Evolutionary conservation across 805 yeast species (phyloP), one percentile per base, ranked within the genome.

Genomic region (Teunomyces aglyptinius): DNA sequence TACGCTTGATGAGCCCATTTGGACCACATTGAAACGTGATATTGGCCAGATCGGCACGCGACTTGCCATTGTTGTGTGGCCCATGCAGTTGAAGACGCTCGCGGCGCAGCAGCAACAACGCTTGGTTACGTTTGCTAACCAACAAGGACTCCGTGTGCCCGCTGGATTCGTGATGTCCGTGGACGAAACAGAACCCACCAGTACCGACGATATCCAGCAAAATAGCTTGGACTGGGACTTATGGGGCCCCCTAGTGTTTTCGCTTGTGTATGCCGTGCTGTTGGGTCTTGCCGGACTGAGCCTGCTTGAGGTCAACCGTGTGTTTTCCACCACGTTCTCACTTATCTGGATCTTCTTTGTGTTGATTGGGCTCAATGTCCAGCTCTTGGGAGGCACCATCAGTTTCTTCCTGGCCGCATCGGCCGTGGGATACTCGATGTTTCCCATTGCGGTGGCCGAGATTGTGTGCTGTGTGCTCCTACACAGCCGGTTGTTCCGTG

Each of bases 221-320:
- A 53, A 49, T 13, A 63, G 53, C 44, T 57, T 79, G 44, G 84
- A 80, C 45, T 80, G 85, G 85, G 85, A 80, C 59, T 61, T 80
- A 42, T 80, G 89, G 89, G 90, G 90, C 2, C 90, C 90, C 5
- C 65, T 84, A 46, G 68, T 84, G 26, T 85, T 84, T 57, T 77
- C 84, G 10, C 67, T 85, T 46, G 58, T 71, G 27, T 78, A 80
- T 46, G 69, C 86, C 3, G 78, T 82, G 20, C 66, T 77, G 18
- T 62, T 83, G 52, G 78, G 83, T 2, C 61, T 67, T 4, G 51
- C 59, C 15, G 27, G 39, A 10, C 16, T 15, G 18, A 31, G 39
- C n/a, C 28, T 36, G 24, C 39, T 31, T 31, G 70, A 76, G 47
- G 77, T 85, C 5, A 70, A 75, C 51, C 58, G 57, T 44, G 84